Base-by-base conservation (phyloP, 345 rosid genomes). In the Melaleuca alternifolia region DNA sequence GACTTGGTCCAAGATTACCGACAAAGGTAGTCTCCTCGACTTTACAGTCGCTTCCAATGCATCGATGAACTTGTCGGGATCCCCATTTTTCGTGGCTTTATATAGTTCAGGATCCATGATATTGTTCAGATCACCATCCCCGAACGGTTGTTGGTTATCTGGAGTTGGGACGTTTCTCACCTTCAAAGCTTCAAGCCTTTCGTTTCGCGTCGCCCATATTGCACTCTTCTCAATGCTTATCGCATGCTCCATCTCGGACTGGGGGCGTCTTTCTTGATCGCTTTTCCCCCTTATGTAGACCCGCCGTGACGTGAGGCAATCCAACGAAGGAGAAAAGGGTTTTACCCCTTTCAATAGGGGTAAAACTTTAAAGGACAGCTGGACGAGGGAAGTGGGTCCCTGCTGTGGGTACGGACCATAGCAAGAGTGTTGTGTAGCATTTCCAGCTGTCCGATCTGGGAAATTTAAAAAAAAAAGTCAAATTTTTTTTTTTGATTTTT, bases 161-260 rank as follows among this genome's bases (percentile, higher is more conserved):
- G 2, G 10, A 57, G 28, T 11, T 16, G 20, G 20, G 75, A 28
- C 2, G 0, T 7, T 0, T n/a, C 10, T 6, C 8, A 3, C 9
- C 20, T 0, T 28, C 5, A 28, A 1, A 61, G 20, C 41, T 61
- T 62, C 44, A 7, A 30, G 20, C 41, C 44, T 62, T 62, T 14
- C 1, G 11, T 61, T 7, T 28, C 1, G 75, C 5, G 41, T 28
- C 4, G 5, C 20, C 2, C 75, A 6, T 6, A 8, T n/a, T 61
- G 2, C 75, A 6, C 2, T 2, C 3, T 8, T 0, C 0, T 57
- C 62, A 0, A n/a, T 1, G 33, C 65, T 5, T n/a, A 59, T 2
- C 0, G 0, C 16, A 5, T 2, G 1, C 1, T 0, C 21, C 41
- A 28, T 62, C 14, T 62, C 10, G 0, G 76, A 62, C 23, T 0